Evolutionary conservation across 1,139 yeast species (phyloP).

Genomic region (Suhomyces chickasaworum): DNA sequence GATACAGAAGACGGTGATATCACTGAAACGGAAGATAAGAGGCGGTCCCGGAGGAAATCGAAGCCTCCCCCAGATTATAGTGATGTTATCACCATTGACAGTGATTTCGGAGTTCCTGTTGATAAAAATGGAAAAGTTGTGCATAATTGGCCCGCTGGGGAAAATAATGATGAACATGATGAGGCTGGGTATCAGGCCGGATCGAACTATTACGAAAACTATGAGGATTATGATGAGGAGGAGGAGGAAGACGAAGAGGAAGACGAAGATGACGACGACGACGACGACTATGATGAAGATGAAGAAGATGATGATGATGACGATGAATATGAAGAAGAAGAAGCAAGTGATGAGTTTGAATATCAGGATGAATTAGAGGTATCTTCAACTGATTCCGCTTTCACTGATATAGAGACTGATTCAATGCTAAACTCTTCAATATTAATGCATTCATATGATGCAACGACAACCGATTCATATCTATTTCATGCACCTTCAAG

Average conservation of each 20-base stretch:
- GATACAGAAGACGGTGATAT: constrained; percentile 19
- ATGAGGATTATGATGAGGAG: constrained; percentile 3
- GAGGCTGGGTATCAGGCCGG: not conserved
- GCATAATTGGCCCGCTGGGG: constrained; percentile 15
- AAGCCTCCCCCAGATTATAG: constrained; percentile 15
- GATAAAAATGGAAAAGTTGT: constrained; percentile 23
- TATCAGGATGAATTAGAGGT: constrained; percentile 25
- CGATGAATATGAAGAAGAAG: constrained; percentile 14
- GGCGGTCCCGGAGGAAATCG: constrained; percentile 6
- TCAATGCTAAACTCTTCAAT: constrained; percentile 39
- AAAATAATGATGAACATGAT: not conserved
- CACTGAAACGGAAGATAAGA: constrained; percentile 17
- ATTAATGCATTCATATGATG: constrained; percentile 29
- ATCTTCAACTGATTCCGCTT: constrained; percentile 45
- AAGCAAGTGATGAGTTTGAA: constrained; percentile 14
- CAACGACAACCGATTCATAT: constrained; percentile 18
- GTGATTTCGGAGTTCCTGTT: constrained; percentile 38
- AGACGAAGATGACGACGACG: constrained; percentile 2
- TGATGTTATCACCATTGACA: constrained; percentile 32
- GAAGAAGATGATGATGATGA: constrained; percentile 7
- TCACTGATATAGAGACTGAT: constrained; percentile 47
- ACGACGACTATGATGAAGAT: constrained; percentile 5
- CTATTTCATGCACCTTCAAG: constrained; percentile 20
- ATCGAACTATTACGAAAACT: constrained; percentile 1
- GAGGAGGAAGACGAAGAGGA: constrained; percentile 15